Percentiles rank a stretch among this genome's conserved stretches.
phyloP scores from a whole-genome alignment of 805 yeast species.

The Torulaspora maleeae region DNA sequence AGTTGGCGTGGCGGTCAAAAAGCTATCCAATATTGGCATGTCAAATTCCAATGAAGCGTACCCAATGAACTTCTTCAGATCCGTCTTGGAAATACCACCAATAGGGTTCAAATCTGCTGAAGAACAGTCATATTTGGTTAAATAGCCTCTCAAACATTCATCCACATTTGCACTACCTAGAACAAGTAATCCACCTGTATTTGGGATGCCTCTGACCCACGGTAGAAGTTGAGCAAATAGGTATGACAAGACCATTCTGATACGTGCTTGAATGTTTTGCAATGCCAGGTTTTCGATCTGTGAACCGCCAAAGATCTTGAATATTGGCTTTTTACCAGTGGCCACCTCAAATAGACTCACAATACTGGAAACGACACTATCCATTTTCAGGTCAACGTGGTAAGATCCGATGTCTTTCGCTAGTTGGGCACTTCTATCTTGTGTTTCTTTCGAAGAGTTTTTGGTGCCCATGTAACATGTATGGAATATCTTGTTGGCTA shows the following conservation, averaged over 20 bases:
- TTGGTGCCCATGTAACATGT: slow-evolving; percentile 94
- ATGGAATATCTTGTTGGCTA: slow-evolving; percentile 73
- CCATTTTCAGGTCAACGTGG: slow-evolving; percentile 92
- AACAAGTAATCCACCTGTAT: slow-evolving; percentile 71
- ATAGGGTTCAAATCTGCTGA: slow-evolving; percentile 97
- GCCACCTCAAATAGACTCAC: slow-evolving; percentile 76
- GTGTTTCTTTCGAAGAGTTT: slow-evolving; percentile 85
- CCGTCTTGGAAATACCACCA: slow-evolving; percentile 97
- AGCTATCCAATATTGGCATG: slow-evolving; percentile 70
- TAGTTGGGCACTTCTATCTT: slow-evolving; percentile 72
- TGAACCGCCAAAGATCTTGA: slow-evolving; percentile 90
- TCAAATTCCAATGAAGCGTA: slow-evolving; percentile 70
- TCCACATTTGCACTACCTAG: slow-evolving; percentile 97
- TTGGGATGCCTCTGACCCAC: slow-evolving; percentile 74
- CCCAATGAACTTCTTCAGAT: slow-evolving; percentile 75
- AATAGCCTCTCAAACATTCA: slow-evolving; percentile 90
- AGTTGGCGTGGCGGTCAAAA: slow-evolving; percentile 90
- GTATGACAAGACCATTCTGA: slow-evolving; percentile 91
- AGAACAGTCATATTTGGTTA: slow-evolving; percentile 96
- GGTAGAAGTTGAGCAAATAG: slow-evolving; percentile 92
- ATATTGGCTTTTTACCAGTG: slow-evolving; percentile 85
- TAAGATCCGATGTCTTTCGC: slow-evolving; percentile 77
- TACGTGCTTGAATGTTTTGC: slow-evolving; percentile 94
- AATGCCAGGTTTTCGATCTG: slow-evolving; percentile 87
- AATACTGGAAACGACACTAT: slow-evolving; percentile 68